Percentiles rank a stretch among this genome's conserved stretches.
Conservation (phyloP, 306 rosid genomes). For the Arachis hypogaea region DNA sequence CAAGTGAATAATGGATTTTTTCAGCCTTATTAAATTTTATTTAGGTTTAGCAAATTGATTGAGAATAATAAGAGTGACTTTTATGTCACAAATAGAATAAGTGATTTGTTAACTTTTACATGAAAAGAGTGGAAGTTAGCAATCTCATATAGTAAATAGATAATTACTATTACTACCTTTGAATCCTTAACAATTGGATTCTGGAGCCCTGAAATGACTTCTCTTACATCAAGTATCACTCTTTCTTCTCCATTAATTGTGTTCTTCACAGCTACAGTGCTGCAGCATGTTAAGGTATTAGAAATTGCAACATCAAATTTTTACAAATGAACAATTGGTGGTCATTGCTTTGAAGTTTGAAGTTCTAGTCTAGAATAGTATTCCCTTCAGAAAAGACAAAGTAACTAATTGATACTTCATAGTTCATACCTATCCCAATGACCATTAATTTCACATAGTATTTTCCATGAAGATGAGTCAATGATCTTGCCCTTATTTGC, state of each 20-base stretch:
- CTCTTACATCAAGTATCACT: slow-evolving; percentile 59
- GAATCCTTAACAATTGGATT: slow-evolving; percentile 54
- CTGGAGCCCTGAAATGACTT: slow-evolving; percentile 55
- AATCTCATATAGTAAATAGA: background rate
- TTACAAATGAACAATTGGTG: slow-evolving; percentile 4
- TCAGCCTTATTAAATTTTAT: too few relatives aligned
- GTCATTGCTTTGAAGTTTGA: background rate
- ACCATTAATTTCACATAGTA: slow-evolving; percentile 63
- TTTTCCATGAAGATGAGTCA: slow-evolving; percentile 45
- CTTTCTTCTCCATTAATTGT: slow-evolving; percentile 43
- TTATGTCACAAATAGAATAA: too few relatives aligned
- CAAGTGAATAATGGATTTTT: too few relatives aligned
- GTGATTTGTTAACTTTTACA: too few relatives aligned
- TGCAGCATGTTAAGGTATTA: slow-evolving; percentile 38
- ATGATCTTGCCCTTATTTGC: slow-evolving; percentile 62
- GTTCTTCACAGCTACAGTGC: slow-evolving; percentile 57
- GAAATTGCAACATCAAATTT: slow-evolving; percentile 9
- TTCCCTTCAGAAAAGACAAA: too few relatives aligned
- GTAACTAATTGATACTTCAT: background rate
- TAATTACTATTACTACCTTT: slow-evolving; percentile 41
- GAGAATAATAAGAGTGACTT: too few relatives aligned
- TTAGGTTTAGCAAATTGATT: too few relatives aligned
- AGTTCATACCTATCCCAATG: slow-evolving; percentile 70
- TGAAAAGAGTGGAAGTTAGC: too few relatives aligned
- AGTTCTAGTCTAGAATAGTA: too few relatives aligned